Percentiles rank a stretch among this genome's conserved stretches.
Evolutionary conservation across 2,329 filamentous ascomycete species (phyloP).

Genomic region (Penicillium sp.): DNA sequence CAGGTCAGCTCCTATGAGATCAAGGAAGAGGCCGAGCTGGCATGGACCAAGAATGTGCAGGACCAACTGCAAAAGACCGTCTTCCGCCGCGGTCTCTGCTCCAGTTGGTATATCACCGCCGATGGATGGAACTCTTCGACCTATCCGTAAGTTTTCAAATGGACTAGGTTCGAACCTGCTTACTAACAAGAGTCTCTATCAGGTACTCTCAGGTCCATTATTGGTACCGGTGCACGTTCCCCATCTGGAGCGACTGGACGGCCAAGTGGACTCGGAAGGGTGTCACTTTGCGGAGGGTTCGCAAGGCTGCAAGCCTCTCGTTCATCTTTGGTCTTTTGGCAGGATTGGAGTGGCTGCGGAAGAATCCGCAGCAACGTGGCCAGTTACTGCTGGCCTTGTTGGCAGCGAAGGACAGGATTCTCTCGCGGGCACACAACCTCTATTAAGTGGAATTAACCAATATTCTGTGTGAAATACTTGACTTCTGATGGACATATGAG

Average conservation of each 20-base stretch:
- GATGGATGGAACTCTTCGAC: slow-evolving; percentile 55
- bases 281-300: slow-evolving; percentile 35
- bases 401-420: slow-evolving; percentile 18
- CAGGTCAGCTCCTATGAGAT: slow-evolving; percentile 53
- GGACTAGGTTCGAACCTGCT: background rate
- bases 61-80: slow-evolving; percentile 51
- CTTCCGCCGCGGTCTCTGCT: slow-evolving; percentile 52
- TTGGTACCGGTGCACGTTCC: slow-evolving; percentile 55
- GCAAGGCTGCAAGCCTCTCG: slow-evolving; percentile 25
- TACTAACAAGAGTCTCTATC: slow-evolving; percentile 17
- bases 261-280: slow-evolving; percentile 57
- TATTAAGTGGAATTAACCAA: background rate
- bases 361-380: slow-evolving; percentile 15
- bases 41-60: slow-evolving; percentile 55
- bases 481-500: background rate
- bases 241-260: slow-evolving; percentile 59
- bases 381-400: slow-evolving; percentile 16
- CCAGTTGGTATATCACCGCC: slow-evolving; percentile 55
- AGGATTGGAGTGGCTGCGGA: slow-evolving; percentile 22
- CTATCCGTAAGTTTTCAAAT: slow-evolving; percentile 47
- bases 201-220: slow-evolving; percentile 58
- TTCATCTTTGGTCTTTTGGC: slow-evolving; percentile 25
- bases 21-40: slow-evolving; percentile 52
- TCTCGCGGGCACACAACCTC: slow-evolving; percentile 10
- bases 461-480: background rate